A percentile compares a stretch with the other conserved stretches of the same genome.
phyloP scores from a whole-genome alignment of 1,284 basidiomycete genomes.

The Cutaneotrichosporon sp. region DNA sequence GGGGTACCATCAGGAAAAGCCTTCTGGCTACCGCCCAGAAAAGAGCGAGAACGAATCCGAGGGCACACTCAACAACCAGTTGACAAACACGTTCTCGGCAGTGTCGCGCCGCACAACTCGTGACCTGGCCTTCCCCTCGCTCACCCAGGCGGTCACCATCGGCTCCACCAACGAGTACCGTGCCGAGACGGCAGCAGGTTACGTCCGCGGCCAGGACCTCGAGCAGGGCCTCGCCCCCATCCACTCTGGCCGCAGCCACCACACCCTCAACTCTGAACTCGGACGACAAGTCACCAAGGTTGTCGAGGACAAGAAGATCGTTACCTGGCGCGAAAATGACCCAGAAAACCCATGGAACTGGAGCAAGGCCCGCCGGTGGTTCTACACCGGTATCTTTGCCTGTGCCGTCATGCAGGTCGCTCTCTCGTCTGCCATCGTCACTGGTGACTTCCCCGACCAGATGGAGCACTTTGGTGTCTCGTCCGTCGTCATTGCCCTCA shows the following conservation, averaged over 20 bases:
- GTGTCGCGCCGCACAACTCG: slow-evolving; percentile 9
- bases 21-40: not conserved
- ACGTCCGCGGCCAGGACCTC: slow-evolving; percentile 26
- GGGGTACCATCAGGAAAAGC: not conserved
- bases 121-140: slow-evolving; percentile 31
- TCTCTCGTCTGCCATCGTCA: slow-evolving; percentile 31
- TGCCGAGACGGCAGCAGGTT: slow-evolving; percentile 27
- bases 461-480: slow-evolving; percentile 30
- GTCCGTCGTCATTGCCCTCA: slow-evolving; percentile 29
- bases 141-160: slow-evolving; percentile 25
- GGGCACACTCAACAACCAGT: not conserved
- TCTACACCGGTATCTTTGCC: slow-evolving; percentile 27
- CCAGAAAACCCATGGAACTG: slow-evolving; percentile 33
- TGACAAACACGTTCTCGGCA: slow-evolving; percentile 3
- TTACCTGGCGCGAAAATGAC: slow-evolving; percentile 29
- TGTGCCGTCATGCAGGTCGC: slow-evolving; percentile 32
- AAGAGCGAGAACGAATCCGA: not conserved
- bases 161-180: slow-evolving; percentile 25
- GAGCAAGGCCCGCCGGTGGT: slow-evolving; percentile 24
- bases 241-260: slow-evolving; percentile 13
- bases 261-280: slow-evolving; percentile 1
- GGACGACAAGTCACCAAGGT: slow-evolving; percentile 10
- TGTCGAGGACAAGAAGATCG: slow-evolving; percentile 31
- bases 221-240: slow-evolving; percentile 22
- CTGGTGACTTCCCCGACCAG: slow-evolving; percentile 30